Base-by-base conservation (phyloP, 371 early-diverging fungal species). In the Rhizopus delemar region DNA sequence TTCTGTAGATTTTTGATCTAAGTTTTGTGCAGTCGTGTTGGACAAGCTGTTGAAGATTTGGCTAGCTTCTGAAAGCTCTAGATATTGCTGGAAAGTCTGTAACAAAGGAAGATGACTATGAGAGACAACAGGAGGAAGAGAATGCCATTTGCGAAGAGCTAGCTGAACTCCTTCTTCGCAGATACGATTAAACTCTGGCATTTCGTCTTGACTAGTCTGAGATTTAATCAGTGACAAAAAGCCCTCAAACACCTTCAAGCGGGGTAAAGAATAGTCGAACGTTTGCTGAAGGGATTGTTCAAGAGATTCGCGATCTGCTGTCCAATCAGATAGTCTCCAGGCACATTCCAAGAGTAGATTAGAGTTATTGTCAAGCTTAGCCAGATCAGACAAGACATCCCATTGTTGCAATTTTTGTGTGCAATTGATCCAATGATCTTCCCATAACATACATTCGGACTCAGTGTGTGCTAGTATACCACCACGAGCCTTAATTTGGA, bases 351-450 rank as follows among this genome's bases (percentile, higher is more conserved):
- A 69, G 46, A 90, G 68, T n/a, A 98, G 72, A 22, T 93, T 92
- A 0, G 86, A 78, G 61, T 94, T 90, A 32, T 84, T 82, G 51
- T 97, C 97, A 53, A 93, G 90, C 68, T 93, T 91, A 8, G 96
- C 92, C 11, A 99, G 81, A 46, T 99, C 99, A 2, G 86, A 78
- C 53, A 98, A 77, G 53, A 98, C 86, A 62, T 99, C 99, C 99
- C 99, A 99, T 70, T 96, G 97, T 74, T 99, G 99, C 32, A 99
- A 74, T 45, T 93, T 87, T 68, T 95, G 86, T 0, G 98, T 90
- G 60, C 96, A 94, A 8, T 73, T 70, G 15, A 98, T 85, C 93
- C 99, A 99, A 60, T 94, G 95, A 53, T 97, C 92, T 76, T 99
- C 98, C 99, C 99, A 99, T 12, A 98, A 76, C 46, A 85, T 83